Evolutionary conservation across 371 early-diverging fungal genomes (phyloP), one percentile per base, ranked within the genome.

Genomic region (Syncephalastrum sp.): DNA sequence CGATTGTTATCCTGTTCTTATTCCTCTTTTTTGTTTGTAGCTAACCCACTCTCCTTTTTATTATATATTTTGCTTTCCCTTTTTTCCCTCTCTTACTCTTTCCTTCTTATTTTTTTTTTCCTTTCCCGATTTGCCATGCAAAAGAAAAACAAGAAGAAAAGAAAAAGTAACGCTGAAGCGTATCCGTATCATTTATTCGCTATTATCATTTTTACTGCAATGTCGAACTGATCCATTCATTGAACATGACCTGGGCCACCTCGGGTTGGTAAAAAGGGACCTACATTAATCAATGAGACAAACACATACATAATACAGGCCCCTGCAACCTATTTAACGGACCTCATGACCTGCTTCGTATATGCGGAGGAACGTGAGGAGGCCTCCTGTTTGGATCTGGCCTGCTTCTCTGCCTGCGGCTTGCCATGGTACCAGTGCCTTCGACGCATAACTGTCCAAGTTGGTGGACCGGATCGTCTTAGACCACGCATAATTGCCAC

Each of bases 321-420:
- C 13, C 10, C 13, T 50, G 2, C 21, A 53, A 24, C 41, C 5
- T 10, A 12, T 43, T 43, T 5, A 44, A 48, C 29, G 29, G 25
- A 75, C 82, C 91, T 93, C 93, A 65, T 95, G 96, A 16, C 96
- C 94, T 29, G 91, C 94, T 38, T 84, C 90, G 63, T 84, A 93
- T 3, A 91, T 77, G 16, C 88, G 82, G 53, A 95, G 59, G 74
- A 88, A 94, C 21, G 94, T 87, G 46, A 95, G 72, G 52, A 78
- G 76, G 44, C 84, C 82, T 44, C 70, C 72, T 4, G 79, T 61
- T 27, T 90, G 82, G 41, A 86, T 75, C 65, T 90, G 86, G 57
- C 94, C 96, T 24, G 86, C 91, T 42, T 64, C 60, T 15, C 56
- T 56, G 24, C 53, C 56, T 24, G 53, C 42, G 19, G 53, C 38